phyloP scores from a whole-genome alignment of 306 rosid species.

The Astragalus membranaceus region DNA sequence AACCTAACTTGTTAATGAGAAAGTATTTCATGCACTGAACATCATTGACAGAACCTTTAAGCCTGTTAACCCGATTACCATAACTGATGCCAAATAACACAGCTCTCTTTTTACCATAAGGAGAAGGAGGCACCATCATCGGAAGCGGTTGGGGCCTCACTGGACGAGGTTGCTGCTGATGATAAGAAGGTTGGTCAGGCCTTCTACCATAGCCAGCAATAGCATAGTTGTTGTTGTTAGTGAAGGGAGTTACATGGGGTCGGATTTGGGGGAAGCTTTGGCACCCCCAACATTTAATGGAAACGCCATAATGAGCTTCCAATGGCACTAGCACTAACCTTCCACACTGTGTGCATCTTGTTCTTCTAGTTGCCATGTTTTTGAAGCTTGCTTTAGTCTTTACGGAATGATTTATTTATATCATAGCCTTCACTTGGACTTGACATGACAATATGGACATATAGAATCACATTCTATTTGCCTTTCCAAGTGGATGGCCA shows the following conservation, averaged over 20 bases:
- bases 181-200: neutral
- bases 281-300: slow-evolving; percentile 19
- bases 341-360: slow-evolving; percentile 22
- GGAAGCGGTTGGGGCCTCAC: neutral
- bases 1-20: slow-evolving; percentile 33
- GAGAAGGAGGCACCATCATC: slow-evolving; percentile 14
- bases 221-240: neutral
- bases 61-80: neutral
- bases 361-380: slow-evolving; percentile 27
- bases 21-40: slow-evolving; percentile 45
- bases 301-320: neutral
- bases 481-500: slow-evolving; percentile 6
- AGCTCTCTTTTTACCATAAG: slow-evolving; percentile 32
- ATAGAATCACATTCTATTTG: slow-evolving; percentile 28
- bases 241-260: neutral
- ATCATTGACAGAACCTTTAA: slow-evolving; percentile 47
- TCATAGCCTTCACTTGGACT: neutral
- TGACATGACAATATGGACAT: neutral
- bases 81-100: slow-evolving; percentile 28
- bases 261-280: neutral
- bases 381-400: neutral
- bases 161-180: slow-evolving; percentile 4
- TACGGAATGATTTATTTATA: neutral
- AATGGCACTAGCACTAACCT: slow-evolving; percentile 17
- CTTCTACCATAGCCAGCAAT: neutral